Base-by-base conservation (phyloP, 208 protist genomes). In the Vickermania ingenoplastis region DNA sequence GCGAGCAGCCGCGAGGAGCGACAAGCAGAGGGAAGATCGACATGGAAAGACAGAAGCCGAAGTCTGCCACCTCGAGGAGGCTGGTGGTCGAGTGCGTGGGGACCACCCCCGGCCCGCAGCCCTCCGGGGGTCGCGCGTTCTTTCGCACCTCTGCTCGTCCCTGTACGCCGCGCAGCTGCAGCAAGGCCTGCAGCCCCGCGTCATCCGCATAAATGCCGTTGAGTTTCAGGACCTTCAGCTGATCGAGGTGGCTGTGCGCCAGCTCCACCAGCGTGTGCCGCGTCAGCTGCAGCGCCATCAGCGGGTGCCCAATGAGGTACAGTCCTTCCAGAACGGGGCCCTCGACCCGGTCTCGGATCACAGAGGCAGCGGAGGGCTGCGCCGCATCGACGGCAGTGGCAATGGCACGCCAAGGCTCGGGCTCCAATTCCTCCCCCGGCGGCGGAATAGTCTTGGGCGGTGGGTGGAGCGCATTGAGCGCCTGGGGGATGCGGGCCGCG, bases 271-370 rank as follows among this genome's bases (percentile, higher is more conserved):
- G 5, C 21, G 50, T 54, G 7, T 26, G 11, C 11, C 5, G 7
- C n/a, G 50, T 27, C 11, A 54, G 50, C n/a, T 54, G 50, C 50
- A 54, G 13, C n/a, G 50, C 13, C 21, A 54, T 17, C 11, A 26
- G 50, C 5, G 50, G 50, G 24, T 54, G 50, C 11, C 50, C 24
- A 21, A 54, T 26, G n/a, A 54, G 23, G 24, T 28, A 25, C 21
- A 54, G 50, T 26, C 50, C 50, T 25, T 54, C 50, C 50, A 54
- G 24, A 5, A 54, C 50, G 50, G 50, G 50, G 36, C 36, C 36
- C 36, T 45, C 17, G 36, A 45, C 36, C 11, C 36, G 36, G 17
- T 45, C 36, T n/a, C 36, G 36, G n/a, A n/a, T n/a, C n/a, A n/a
- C n/a, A n/a, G n/a, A n/a, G n/a, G n/a, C n/a, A 17, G 36, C 17